Evolutionary conservation across 495 filamentous ascomycete species (phyloP), one percentile per base, ranked within the genome.

Genomic region (Xylaria scruposa): DNA sequence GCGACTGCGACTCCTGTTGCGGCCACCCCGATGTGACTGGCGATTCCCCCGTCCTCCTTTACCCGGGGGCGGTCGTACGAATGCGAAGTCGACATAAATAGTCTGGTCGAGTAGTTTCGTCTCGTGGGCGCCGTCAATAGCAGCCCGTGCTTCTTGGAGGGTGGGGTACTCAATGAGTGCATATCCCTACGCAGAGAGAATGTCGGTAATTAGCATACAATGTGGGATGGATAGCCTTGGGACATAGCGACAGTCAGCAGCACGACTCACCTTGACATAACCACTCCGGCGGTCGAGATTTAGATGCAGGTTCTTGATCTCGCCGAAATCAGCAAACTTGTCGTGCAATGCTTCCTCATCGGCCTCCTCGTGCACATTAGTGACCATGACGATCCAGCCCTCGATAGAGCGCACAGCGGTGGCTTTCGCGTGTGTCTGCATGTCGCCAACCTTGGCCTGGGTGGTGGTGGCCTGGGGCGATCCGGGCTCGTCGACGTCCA

Each of bases 361-460:
- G 21, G 97, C 94, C 83, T 99, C 97, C 80, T 98, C 97, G 81
- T 99, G 96, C 51, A 98, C 94, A 80, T 98, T 98, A 24, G 95
- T 97, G 71, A 91, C 94, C 70, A 98, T 91, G 73, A 99, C 87
- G 82, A 99, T 98, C 97, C 97, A 99, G 74, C 97, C 97, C 81
- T 99, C 97, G 80, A 99, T 98, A 72, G 93, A 97, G 81, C 97
- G 94, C 65, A 99, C 97, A 17, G 95, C 97, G 7, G 93, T 94
- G 36, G 95, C 94, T 72, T 92, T 92, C 66, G 89, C 84, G 71
- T 89, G 85, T 59, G 95, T 97, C 78, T 91, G 90, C 84, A 90
- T 91, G 77, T 87, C 86, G 73, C 86, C 82, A 76, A 86, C 85
- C 76, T 90, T 90, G 72, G 86, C 81, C 73, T 74, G 82, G 75